Conservation (phyloP, 768 basidiomycete genomes). For the Xanthoconium stramineum region DNA sequence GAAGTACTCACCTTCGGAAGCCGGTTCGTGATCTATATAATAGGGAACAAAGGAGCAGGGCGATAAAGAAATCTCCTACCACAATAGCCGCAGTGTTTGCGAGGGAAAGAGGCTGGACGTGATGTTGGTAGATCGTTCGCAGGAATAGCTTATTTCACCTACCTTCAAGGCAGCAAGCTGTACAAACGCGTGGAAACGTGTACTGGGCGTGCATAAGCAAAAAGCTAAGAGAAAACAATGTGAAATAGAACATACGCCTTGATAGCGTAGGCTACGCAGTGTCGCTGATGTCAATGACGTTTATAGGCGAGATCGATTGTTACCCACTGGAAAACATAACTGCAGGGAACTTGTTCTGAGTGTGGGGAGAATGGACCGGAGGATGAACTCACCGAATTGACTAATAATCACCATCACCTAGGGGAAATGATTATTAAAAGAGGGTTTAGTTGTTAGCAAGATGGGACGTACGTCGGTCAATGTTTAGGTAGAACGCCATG, state of each 20-base stretch:
- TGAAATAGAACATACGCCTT: slow-evolving; percentile 31
- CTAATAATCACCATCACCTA: slow-evolving; percentile 31
- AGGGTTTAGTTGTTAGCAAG: not conserved
- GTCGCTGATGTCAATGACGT: slow-evolving; percentile 1
- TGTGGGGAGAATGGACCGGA: not conserved
- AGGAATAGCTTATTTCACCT: not conserved
- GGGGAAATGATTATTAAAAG: not conserved
- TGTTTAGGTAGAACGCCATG: slow-evolving; percentile 57
- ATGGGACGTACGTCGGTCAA: slow-evolving; percentile 49
- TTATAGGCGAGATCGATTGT: not conserved
- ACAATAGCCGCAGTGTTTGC: slow-evolving; percentile 51
- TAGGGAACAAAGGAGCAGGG: slow-evolving; percentile 42
- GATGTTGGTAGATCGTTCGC: not conserved
- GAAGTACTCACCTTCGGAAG: slow-evolving; percentile 37
- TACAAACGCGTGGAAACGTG: slow-evolving; percentile 38
- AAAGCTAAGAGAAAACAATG: not conserved
- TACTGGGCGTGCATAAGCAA: slow-evolving; percentile 12
- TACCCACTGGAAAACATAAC: slow-evolving; percentile 34
- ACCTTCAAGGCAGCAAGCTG: slow-evolving; percentile 42
- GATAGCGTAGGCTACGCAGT: slow-evolving; percentile 32
- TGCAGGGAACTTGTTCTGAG: slow-evolving; percentile 8
- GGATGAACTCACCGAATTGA: slow-evolving; percentile 34
- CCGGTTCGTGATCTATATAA: slow-evolving; percentile 49
- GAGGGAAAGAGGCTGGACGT: slow-evolving; percentile 37
- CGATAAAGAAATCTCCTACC: slow-evolving; percentile 47